These are phyloP conservation scores for Prunus davidiana DNA, from an alignment of 306 rosid genomes.

Conservation along the genomic window DNA sequence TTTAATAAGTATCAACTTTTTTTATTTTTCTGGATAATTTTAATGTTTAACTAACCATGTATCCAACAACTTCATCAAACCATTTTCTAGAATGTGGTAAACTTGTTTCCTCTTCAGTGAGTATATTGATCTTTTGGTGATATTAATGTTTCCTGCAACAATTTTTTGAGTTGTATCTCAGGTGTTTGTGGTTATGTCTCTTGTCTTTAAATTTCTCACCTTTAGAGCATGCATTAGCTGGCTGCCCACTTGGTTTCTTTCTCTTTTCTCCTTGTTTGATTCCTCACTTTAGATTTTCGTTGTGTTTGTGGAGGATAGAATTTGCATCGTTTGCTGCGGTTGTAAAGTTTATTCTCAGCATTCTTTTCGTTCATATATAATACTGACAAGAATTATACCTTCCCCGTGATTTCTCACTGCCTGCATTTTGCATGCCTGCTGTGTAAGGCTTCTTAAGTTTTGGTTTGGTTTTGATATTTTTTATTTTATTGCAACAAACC, in stretches of 20 bases:
- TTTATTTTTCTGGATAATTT: too few relatives aligned
- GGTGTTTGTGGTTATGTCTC: not conserved
- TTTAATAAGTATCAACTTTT: not conserved
- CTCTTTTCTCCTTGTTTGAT: not conserved
- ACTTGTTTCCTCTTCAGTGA: not conserved
- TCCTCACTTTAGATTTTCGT: not conserved
- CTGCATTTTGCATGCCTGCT: not conserved
- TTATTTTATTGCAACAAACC: not conserved
- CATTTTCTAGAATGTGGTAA: not conserved
- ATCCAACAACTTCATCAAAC: not conserved
- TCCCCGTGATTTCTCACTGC: not conserved
- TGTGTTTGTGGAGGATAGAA: not conserved
- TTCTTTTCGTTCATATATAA: not conserved
- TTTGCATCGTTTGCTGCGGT: too few relatives aligned
- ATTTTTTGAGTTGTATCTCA: not conserved
- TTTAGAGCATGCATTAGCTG: not conserved
- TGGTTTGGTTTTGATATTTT: not conserved
- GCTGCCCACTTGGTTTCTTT: not conserved
- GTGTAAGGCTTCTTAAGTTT: not conserved
- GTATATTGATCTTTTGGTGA: not conserved
- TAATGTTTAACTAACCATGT: too few relatives aligned
- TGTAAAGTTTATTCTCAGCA: not conserved
- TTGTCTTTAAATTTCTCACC: not conserved
- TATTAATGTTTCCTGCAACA: not conserved
- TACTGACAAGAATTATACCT: not conserved